Base-by-base conservation (phyloP, 1,284 basidiomycete genomes). In the Malassezia vespertilionis region DNA sequence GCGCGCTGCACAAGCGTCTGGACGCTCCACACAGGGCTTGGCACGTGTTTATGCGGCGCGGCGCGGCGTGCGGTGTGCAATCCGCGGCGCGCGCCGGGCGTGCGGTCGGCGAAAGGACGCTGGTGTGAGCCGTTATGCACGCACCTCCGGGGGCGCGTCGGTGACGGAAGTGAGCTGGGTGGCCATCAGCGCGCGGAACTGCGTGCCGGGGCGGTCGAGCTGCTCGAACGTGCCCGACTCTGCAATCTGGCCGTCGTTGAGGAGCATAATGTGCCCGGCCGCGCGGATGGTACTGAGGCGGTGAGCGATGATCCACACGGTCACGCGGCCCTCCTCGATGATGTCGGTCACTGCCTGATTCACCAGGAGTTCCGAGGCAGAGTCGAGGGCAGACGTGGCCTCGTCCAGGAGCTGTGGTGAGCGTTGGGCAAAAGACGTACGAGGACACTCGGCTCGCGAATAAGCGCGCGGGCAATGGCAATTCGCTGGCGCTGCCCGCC, bases 281-380 rank as follows among this genome's bases (percentile, higher is more conserved):
- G 72, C 72, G 32, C 72, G 73, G 54, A 76, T 75, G 2, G 74
- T 69, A n/a, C 72, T 74, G 6, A 76, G 57, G 23, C 75, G 63
- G 55, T 76, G 75, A 2, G 75, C 75, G 18, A 76, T 74, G 48
- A 76, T 73, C 55, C 75, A 75, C 41, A 76, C 75, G 3, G 75
- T 76, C 42, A 74, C 74, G 51, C 72, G 63, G 17, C 74, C 74
- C 40, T 73, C 57, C 17, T 59, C 54, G 56, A 76, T 74, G 30
- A 76, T 72, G 27, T 61, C 54, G 27, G 72, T 67, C 32, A 76
- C 71, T 7, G 75, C 74, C 12, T 69, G 63, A 55, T 76, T 75
- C 57, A 75, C 72, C 22, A 67, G 59, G 18, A 68, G 47, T 53
- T 75, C 74, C 3, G 72, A 71, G 21, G 72, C 70, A 2, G 71